Evolutionary conservation across 352 stramenopile species (phyloP).

Genomic region (Phytophthora ohioensis): DNA sequence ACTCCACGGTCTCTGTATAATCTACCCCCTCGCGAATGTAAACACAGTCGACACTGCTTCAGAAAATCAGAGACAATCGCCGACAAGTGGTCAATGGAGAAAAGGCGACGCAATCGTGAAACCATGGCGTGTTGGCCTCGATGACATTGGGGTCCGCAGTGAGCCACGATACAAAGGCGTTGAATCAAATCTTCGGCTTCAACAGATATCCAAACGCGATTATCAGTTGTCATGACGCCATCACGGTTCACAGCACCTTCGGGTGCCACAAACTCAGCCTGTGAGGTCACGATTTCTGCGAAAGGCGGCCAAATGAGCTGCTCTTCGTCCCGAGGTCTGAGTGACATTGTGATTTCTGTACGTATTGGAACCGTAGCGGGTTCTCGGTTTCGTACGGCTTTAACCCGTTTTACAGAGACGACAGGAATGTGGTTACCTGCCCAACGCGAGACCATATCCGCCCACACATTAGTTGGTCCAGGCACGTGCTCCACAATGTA

Average conservation of each 20-base stretch:
- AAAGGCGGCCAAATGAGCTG: slow-evolving; percentile 4
- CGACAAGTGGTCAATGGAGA: slow-evolving; percentile 6
- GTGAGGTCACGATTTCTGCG: neutral
- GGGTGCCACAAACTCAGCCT: neutral
- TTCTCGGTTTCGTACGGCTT: neutral
- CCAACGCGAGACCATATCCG: slow-evolving; percentile 16
- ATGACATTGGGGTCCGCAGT: neutral
- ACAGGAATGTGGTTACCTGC: neutral
- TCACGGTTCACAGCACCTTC: neutral
- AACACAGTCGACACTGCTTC: slow-evolving; percentile 4
- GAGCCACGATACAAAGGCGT: slow-evolving; percentile 29
- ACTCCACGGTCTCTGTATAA: slow-evolving; percentile 7
- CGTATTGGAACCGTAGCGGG: too few relatives aligned
- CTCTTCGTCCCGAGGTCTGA: slow-evolving; percentile 4
- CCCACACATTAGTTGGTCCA: slow-evolving; percentile 17
- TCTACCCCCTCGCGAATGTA: slow-evolving; percentile 1
- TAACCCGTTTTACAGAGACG: neutral
- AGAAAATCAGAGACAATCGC: neutral
- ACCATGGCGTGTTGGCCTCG: slow-evolving; percentile 9
- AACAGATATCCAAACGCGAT: slow-evolving; percentile 5
- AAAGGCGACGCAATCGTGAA: neutral
- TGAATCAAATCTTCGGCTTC: slow-evolving; percentile 27
- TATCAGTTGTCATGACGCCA: neutral
- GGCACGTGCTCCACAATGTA: slow-evolving; percentile 29
- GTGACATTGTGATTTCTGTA: neutral